Evolutionary conservation across 2,329 filamentous ascomycete genomes (phyloP), one percentile per base, ranked within the genome.

Genomic region (Hypoxylon sp.): DNA sequence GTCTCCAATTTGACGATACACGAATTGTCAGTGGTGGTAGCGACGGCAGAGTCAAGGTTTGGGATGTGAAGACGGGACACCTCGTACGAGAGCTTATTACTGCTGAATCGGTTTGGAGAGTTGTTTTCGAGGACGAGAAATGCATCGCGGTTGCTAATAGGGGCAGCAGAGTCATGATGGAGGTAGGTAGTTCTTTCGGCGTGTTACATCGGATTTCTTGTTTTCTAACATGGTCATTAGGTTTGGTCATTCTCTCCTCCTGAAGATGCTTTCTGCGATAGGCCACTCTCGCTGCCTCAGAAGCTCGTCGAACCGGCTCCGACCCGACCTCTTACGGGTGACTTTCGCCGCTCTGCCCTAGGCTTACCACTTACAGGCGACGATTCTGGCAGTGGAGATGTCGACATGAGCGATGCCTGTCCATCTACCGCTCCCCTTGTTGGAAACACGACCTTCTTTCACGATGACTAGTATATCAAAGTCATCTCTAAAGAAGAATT

Each of bases 111-210:
- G 95, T 99, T 0, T 99, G 95, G 95, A 87, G 95, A 62, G 94
- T 99, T 32, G 95, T 96, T 0, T 99, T 99, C 76, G 95, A 99
- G 75, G 94, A 97, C 69, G 95, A 99, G 79, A 98, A 97, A 78
- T 97, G 94, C 61, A 94, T 99, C 28, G 94, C 97, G 30, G 91
- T 99, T 84, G 95, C 95, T 7, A 90, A 93, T 71, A 87, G 94
- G 63, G 88, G 88, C 54, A 90, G 89, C 58, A 89, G 94, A 66
- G 98, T 96, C 0, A 91, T 98, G 66, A 99, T 99, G 95, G 95
- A 99, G 89, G 94, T 96, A 80, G 81, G 89, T 77, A 10, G 30
- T 30, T 26, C 46, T 13, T 37, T 37, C 4, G 26, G 53, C 3
- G n/a, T 13, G 24, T 24, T 20, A 13, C 3, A 8, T 17, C 3